Evolutionary conservation across 2,329 filamentous ascomycete genomes (phyloP), one percentile per base, ranked within the genome.

Genomic region (Alternaria postmessia): DNA sequence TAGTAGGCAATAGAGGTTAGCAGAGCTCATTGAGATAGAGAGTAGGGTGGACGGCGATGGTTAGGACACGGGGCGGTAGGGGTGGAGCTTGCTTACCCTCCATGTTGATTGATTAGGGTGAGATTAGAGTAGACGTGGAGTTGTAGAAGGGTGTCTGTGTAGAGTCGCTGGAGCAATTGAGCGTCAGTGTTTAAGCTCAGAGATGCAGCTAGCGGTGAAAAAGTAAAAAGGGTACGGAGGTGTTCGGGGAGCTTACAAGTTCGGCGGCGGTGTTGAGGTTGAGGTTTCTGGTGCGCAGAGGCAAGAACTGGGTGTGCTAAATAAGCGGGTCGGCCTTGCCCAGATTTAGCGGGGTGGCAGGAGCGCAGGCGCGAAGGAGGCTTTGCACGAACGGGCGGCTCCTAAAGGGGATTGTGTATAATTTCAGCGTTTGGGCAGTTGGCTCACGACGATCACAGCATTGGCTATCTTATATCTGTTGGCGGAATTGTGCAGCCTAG

Each of bases 81-180:
- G 69, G 67, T 65, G 77, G 70, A 78, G 81, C 86, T 82, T 82
- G 81, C 87, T 83, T 87, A 90, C 88, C 88, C 84, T 90, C 86
- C 86, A 88, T 88, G 80, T 79, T 85, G 84, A 80, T 77, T 77
- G 77, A 77, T 76, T 77, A 77, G 72, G 69, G 70, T 58, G 71
- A 73, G 75, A 76, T 76, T 78, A 77, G 71, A 71, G 71, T 71
- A 67, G 59, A 68, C 51, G 67, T 65, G 61, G 69, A 66, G 68
- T 72, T 67, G 73, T 64, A 67, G 66, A 68, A 61, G 78, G 73
- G 57, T 65, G 71, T 65, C 63, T 69, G 70, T 63, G 61, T 61
- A 71, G 67, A 56, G 55, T 71, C 54, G 72, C 75, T 78, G 71
- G 55, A 59, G 63, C 66, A 67, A 72, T 67, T 63, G 67, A 63